phyloP scores from a whole-genome alignment of 2,329 filamentous ascomycete species.

The Ascochyta fabae region DNA sequence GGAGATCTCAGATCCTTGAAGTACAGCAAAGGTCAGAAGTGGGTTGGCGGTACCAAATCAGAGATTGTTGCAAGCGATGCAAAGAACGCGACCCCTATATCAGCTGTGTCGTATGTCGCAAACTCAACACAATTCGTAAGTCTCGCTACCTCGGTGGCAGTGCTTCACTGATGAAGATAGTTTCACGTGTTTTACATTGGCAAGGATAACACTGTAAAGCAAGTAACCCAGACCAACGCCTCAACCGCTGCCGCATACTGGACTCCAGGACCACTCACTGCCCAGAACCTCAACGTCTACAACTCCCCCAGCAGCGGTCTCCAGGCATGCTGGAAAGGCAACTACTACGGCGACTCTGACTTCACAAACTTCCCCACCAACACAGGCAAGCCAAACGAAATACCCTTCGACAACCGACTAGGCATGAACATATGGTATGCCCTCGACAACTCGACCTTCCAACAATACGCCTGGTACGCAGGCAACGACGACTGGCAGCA shows the following conservation, averaged over 20 bases:
- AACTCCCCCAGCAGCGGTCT: conserved; percentile 90
- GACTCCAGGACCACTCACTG: conserved; percentile 56
- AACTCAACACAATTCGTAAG: conserved; percentile 48
- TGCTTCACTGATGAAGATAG: conserved; percentile 19
- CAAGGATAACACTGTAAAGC: conserved; percentile 47
- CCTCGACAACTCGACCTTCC: conserved; percentile 48
- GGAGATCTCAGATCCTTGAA: conserved; percentile 53
- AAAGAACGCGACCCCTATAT: conserved; percentile 54
- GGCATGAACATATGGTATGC: conserved; percentile 57
- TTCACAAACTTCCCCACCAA: conserved; percentile 47
- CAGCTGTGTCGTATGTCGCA: conserved; percentile 51
- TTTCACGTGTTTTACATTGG: conserved; percentile 54
- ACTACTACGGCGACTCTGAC: conserved; percentile 57
- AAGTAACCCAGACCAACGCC: conserved; percentile 49
- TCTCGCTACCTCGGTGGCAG: not conserved
- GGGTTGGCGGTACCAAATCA: conserved; percentile 49
- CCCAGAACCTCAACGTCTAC: conserved; percentile 84
- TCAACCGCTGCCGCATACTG: conserved; percentile 44
- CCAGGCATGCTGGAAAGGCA: conserved; percentile 79
- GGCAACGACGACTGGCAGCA: conserved; percentile 47
- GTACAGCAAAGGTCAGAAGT: conserved; percentile 44
- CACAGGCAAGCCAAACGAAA: conserved; percentile 32
- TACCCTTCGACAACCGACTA: conserved; percentile 33
- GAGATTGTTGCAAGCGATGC: conserved; percentile 52
- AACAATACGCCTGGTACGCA: conserved; percentile 52